Base-by-base conservation (phyloP, 306 rosid species). In the Pterocarpus macrocarpus region DNA sequence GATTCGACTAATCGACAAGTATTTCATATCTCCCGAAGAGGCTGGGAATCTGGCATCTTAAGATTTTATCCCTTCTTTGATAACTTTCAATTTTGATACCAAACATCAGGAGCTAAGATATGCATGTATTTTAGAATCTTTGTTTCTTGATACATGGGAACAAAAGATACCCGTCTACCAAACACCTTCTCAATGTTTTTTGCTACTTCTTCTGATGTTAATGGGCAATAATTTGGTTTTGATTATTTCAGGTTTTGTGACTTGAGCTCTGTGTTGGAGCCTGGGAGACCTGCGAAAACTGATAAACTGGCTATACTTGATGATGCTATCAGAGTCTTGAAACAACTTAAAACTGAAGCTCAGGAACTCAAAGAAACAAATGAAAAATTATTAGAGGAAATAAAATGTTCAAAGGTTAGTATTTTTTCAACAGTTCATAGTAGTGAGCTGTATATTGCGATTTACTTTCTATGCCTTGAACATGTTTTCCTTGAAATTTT, bases 291-390 rank as follows among this genome's bases (percentile, higher is more conserved):
- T 56, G 57, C 87, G 69, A 93, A 83, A 86, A 83, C 91, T 15
- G 97, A 92, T 87, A 96, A 96, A 75, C 83, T 88, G 4, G 93
- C 97, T 62, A 81, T 92, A 69, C 94, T 95, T 69, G 98, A 93
- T 74, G 97, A 93, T 82, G 92, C 98, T 71, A 83, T 95, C 78
- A 87, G 93, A 90, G 90, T 89, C 53, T 86, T 95, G 89, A 89
- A 69, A 76, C 96, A 93, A 80, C 90, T 93, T 33, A 93, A 85
- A 86, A 79, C 78, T 62, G 98, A 95, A 88, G 82, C 94, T 78
- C 80, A 88, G 84, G 98, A 95, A 73, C 93, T 95, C 47, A 87
- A 84, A 88, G 87, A 88, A 70, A 87, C 91, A 75, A 95, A 90
- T 73, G 90, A 87, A 74, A 95, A 90, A 75, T 79, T 95, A 68